Evolutionary conservation across 164 flowering plant genomes (phyloP).

Genomic region (Vitis riparia): DNA sequence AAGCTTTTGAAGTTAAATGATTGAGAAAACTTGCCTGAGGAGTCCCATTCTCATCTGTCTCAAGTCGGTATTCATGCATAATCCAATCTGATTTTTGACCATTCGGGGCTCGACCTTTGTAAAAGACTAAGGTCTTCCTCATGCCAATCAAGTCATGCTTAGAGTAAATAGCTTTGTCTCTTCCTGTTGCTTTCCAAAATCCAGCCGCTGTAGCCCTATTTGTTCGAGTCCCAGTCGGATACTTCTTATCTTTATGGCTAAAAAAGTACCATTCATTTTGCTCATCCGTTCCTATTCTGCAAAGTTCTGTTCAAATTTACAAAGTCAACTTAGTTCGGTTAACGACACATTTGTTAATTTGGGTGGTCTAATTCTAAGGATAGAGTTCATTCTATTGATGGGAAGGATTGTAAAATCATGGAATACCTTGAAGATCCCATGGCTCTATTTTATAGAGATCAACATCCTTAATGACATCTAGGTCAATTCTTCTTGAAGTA

Average conservation of each 20-base stretch:
- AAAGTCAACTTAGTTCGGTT: neutral
- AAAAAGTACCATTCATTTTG: constrained; percentile 85
- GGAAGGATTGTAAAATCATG: neutral
- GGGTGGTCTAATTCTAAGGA: too few species aligned
- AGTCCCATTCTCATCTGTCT: constrained; percentile 66
- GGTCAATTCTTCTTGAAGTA: constrained; percentile 41
- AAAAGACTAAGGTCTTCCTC: constrained; percentile 87
- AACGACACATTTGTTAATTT: too few species aligned
- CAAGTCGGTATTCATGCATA: constrained; percentile 88
- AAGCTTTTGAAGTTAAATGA: neutral
- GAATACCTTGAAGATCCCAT: constrained; percentile 67
- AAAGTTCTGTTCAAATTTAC: constrained; percentile 40
- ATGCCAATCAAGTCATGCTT: constrained; percentile 71
- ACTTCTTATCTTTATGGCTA: constrained; percentile 84
- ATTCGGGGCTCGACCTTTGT: constrained; percentile 80
- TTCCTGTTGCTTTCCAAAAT: constrained; percentile 88
- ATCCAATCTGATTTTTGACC: constrained; percentile 86
- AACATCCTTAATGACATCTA: constrained; percentile 61
- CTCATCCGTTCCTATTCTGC: constrained; percentile 65
- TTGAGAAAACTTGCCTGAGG: constrained; percentile 50
- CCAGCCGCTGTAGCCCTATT: constrained; percentile 84
- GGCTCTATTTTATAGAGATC: constrained; percentile 73
- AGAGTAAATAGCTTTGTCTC: constrained; percentile 73
- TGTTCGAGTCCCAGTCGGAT: constrained; percentile 81
- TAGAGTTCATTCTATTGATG: neutral